Evolutionary conservation across 2,329 filamentous ascomycete species (phyloP), one percentile per base, ranked within the genome.

Genomic region (Elsinoe fawcettii): DNA sequence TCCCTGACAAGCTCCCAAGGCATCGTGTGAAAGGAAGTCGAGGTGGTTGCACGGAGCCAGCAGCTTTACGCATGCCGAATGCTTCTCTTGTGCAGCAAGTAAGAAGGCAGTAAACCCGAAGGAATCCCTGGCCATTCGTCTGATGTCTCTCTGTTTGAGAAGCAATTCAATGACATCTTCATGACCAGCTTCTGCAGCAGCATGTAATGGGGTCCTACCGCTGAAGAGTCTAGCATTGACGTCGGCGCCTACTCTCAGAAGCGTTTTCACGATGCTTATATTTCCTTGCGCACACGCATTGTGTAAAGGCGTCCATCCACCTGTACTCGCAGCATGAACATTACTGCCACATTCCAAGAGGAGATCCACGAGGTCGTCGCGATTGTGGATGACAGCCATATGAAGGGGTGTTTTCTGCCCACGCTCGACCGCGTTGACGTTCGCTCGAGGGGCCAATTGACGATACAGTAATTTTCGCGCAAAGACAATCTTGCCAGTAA

Each of bases 71-170:
- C 75, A 74, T n/a, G 71, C 69, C 55, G 66, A 70, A 18, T 70
- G 64, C 51, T 56, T 69, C 70, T 51, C 69, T 69, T 69, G 69
- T 11, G 74, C 74, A 5, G 74, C 74, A 11, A 69, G 66, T 5
- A 76, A 63, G 22, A 76, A 70, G 0, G 73, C 72, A 1, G 74
- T 75, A 27, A 71, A 73, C 11, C 75, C 73, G 53, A 73, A 75
- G 2, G 67, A 67, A 58, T 78, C 75, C 60, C 72, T 71, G 1
- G 68, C 66, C 5, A 67, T 62, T 16, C 71, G 64, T 36, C 70
- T 72, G 43, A 71, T 65, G 8, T 69, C 67, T 1, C 55, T 22
- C 11, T 63, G 59, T 22, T 55, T 41, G 8, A 67, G 55, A 3
- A 67, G 55, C 23, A 55, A 58, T 32, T 60, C 57, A 2, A 65